Percentiles rank a stretch among this genome's conserved stretches.
These are phyloP conservation scores for Stipa capillata DNA, from an alignment of 176 grass and related monocot species.

Conservation along the genomic window DNA sequence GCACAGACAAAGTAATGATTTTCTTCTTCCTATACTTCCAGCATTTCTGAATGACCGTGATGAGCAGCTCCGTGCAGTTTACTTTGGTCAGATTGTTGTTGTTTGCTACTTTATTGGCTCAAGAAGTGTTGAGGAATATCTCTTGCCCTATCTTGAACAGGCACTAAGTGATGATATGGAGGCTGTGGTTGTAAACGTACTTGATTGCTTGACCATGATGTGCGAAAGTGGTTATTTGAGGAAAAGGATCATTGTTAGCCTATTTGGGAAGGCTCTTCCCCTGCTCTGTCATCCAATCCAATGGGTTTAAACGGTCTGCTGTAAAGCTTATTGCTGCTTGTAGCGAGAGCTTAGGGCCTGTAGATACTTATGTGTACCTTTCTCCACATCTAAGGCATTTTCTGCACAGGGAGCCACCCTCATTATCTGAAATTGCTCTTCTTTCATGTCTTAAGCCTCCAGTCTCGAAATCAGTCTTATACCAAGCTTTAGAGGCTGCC, in stretches of 20 bases:
- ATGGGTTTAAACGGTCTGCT: slow-evolving; percentile 85
- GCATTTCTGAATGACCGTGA: slow-evolving; percentile 95
- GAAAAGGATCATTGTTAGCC: slow-evolving; percentile 74
- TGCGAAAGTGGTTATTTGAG: slow-evolving; percentile 74
- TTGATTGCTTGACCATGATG: slow-evolving; percentile 89
- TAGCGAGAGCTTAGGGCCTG: slow-evolving; percentile 75
- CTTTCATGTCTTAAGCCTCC: slow-evolving; percentile 76
- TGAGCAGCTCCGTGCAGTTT: slow-evolving; percentile 84
- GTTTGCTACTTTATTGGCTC: slow-evolving; percentile 98
- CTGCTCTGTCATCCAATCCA: slow-evolving; percentile 81
- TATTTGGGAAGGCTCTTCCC: slow-evolving; percentile 74
- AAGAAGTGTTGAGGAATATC: slow-evolving; percentile 94
- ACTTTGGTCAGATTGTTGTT: slow-evolving; percentile 75
- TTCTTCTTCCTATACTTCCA: slow-evolving; percentile 90
- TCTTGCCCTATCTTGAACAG: slow-evolving; percentile 95
- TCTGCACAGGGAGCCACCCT: slow-evolving; percentile 72
- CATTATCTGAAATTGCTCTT: slow-evolving; percentile 61
- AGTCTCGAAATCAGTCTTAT: slow-evolving; percentile 71
- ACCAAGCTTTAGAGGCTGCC: slow-evolving; percentile 79
- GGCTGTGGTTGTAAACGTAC: slow-evolving; percentile 75
- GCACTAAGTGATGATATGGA: slow-evolving; percentile 80
- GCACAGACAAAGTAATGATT: slow-evolving; percentile 89
- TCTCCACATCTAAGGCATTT: slow-evolving; percentile 65
- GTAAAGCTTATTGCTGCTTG: slow-evolving; percentile 73
- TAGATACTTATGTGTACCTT: slow-evolving; percentile 91